Base-by-base conservation (phyloP, 2,329 filamentous ascomycete species). In the Cercospora berteroae region DNA sequence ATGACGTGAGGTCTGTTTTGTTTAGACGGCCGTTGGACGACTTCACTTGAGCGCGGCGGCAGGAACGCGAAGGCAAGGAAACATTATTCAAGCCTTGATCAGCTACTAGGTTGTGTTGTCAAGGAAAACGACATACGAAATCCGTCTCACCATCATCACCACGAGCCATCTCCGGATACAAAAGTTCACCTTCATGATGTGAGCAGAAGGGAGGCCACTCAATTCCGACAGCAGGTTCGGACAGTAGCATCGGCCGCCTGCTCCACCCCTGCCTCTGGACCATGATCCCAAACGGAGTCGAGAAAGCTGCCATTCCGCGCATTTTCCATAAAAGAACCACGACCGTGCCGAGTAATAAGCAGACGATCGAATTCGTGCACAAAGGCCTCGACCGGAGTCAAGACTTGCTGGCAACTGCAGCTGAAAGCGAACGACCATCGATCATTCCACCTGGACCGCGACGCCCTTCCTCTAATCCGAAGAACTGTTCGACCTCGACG, bases 91-190 rank as follows among this genome's bases (percentile, higher is more conserved):
- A 2, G 13, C 13, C 27, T 60, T 48, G 18, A 36, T 36, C 33
- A 16, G 58, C 58, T 48, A 60, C 39, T 4, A 42, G 36, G 16
- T 42, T 9, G 31, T 33, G 20, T 18, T 39, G 5, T 36, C 1
- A 42, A 60, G 48, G 58, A 31, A 60, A 48, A 8, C 25, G 25
- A 31, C 23, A 48, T 60, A 44, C 58, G 58, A 42, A 48, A 60
- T 48, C 13, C 58, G 13, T 60, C 58, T 44, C 58, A 25, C 29
- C 58, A 23, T 48, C 42, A 20, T 23, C 5, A 20, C n/a, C 18
- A 5, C 6, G 18, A 48, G 18, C 18, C 42, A 12, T 44, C 13
- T n/a, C n/a, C 42, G 7, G 42, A 10, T 6, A 48, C 42, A 18
- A 48, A 8, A 48, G n/a, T 18, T 10, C 42, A 23, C 18, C 2